Evolutionary conservation across 331 rosid genomes (phyloP), one percentile per base, ranked within the genome.

Genomic region (Malus hybrid): DNA sequence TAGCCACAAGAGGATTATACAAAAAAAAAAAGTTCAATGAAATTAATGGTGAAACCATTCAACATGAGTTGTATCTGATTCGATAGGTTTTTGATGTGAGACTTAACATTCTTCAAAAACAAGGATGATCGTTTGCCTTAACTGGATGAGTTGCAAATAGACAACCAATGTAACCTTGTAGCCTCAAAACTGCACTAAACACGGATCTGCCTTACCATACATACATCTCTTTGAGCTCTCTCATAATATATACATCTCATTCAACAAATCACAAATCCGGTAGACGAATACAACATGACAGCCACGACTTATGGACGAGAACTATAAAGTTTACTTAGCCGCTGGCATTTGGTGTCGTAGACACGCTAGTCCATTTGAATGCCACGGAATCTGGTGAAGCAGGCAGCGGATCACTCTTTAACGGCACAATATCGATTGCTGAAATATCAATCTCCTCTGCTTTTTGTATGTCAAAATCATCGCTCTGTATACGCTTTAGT

Each of bases 301-400:
- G 71, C 12, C 74, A 46, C 36, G 61, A 15, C 54, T 46, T 11
- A 46, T 11, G 54, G 54, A 57, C 4, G 55, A 70, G 18, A 44
- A 63, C 46, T 29, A 62, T 18, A 77, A 19, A 61, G 81, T 56
- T 69, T 88, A 66, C 1, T 44, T 44, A 44, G 14, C 74, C 77
- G 24, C 94, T 90, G 22, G 67, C 34, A 74, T 81, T 90, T 68
- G 95, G 86, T 31, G 90, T 85, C 46, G 90, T 73, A 34, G 80
- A 73, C 60, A 66, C 60, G 85, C 88, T 88, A 14, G 8, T 57
- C 60, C 74, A 68, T 50, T 77, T 76, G 54, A 83, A 67, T 14
- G 68, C 42, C 22, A 54, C 82, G 10, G 83, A 67, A 81, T 87
- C 93, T 3, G 91, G 96, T 18, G 97, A 88, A 22, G 78, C 65